Evolutionary conservation across 495 filamentous ascomycete species (phyloP), one percentile per base, ranked within the genome.

Genomic region (Aspergillus sclerotiicarbonarius): DNA sequence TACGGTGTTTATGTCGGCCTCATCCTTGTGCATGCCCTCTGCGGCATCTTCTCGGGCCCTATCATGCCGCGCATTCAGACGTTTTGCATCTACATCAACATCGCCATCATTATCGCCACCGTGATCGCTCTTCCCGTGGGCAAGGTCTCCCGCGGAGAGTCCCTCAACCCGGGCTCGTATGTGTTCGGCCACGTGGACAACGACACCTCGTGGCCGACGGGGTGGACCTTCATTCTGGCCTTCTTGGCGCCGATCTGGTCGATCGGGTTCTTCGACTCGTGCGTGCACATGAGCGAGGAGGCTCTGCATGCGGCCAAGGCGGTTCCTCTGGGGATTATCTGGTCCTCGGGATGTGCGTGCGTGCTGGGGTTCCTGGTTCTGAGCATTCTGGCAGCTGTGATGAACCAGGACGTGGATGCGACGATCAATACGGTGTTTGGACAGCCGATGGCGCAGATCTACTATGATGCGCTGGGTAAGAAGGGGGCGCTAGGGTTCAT

Each of bases 21-120:
- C 39, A 80, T 89, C 21, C 50, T 82, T 47, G 58, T 75, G 13
- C 87, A 90, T 62, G 85, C 79, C n/a, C 47, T 85, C 5, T 67
- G 85, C 30, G 84, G 82, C 21, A 82, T 78, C 16, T 76, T 77
- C 33, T 63, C 81, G 25, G 77, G 72, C 6, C 79, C 76, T n/a
- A 73, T 84, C 19, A 90, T 90, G 85, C 83, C 80, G 8, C 83
- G 79, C 58, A 81, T 90, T 44, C 87, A 90, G 64, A 83, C 82
- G 0, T 71, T 80, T 13, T 86, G 84, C 59, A 85, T 88, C 16
- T 75, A 80, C 47, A 74, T 83, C 62, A 89, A 90, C 61, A 72
- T 88, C 59, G 76, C 81, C 18, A 76, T 90, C 37, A 86, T 88
- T 18, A 58, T 83, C 8, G 83, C 83, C 3, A 87, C 85, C 3